Conservation (phyloP, 441 rosid species). For the Iberis amara region DNA sequence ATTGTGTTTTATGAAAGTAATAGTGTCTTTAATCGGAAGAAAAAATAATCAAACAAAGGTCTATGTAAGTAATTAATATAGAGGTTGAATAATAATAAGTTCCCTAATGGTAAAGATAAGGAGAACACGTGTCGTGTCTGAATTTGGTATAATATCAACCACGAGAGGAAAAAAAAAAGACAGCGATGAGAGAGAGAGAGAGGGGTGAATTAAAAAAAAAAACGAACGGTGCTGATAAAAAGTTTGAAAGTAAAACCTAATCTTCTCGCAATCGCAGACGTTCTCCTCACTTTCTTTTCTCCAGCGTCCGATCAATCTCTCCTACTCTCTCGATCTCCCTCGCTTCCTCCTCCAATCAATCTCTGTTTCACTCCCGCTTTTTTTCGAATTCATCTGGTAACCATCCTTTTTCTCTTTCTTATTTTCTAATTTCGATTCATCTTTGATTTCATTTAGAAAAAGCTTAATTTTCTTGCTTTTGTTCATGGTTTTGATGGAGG, state of each 20-base stretch:
- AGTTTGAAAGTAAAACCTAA: conserved; percentile 27
- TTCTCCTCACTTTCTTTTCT: conserved; percentile 59
- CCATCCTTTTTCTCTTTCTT: neutral
- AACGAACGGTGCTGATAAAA: conserved; percentile 88
- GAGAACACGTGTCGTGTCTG: conserved; percentile 27
- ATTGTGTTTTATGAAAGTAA: too few species aligned
- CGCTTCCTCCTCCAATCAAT: conserved; percentile 31
- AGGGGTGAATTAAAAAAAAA: neutral
- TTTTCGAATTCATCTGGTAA: conserved; percentile 33
- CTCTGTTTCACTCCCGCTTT: conserved; percentile 58
- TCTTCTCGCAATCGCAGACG: conserved; percentile 35
- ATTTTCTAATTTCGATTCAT: neutral
- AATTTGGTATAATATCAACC: conserved; percentile 22
- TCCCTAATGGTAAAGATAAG: conserved; percentile 4
- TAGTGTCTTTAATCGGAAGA: too few species aligned
- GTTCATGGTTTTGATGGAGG: conserved; percentile 5
- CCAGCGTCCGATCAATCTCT: conserved; percentile 89
- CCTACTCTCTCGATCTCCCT: conserved; percentile 28
- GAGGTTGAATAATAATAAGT: too few species aligned
- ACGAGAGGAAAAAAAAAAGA: conserved; percentile 20
- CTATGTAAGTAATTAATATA: too few species aligned
- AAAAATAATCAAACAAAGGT: too few species aligned
- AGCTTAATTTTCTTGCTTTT: neutral
- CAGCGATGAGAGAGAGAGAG: conserved; percentile 4
- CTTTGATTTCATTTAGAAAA: neutral